A percentile compares a stretch with the other conserved stretches of the same genome.
phyloP scores from a whole-genome alignment of 345 rosid genomes.

The Lumnitzera racemosa region DNA sequence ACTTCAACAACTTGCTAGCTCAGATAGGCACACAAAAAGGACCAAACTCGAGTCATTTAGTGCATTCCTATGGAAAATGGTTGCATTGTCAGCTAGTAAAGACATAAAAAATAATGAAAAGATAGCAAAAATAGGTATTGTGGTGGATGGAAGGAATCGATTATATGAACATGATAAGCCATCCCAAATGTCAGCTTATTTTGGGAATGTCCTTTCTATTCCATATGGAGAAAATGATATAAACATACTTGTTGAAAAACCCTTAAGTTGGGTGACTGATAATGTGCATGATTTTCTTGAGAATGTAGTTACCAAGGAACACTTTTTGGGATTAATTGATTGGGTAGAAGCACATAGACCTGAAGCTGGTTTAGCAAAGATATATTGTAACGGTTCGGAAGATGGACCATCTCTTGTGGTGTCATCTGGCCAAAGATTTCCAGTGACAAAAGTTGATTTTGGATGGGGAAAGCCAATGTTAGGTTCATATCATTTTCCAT shows the following conservation, averaged over 20 bases:
- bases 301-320: constrained; percentile 37
- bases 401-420: constrained; percentile 61
- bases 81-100: constrained; percentile 20
- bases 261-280: constrained; percentile 48
- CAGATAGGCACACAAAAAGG: constrained; percentile 18
- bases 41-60: constrained; percentile 60
- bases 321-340: constrained; percentile 65
- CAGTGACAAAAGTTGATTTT: constrained; percentile 36
- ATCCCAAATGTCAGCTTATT: constrained; percentile 17
- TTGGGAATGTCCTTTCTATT: constrained; percentile 65
- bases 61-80: constrained; percentile 62
- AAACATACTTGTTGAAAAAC: constrained; percentile 28
- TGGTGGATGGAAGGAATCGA: constrained; percentile 60
- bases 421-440: constrained; percentile 62
- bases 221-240: constrained; percentile 40
- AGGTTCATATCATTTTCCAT: constrained; percentile 58
- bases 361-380: constrained; percentile 36
- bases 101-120: background rate
- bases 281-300: constrained; percentile 42
- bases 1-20: constrained; percentile 38
- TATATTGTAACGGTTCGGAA: constrained; percentile 27
- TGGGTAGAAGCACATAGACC: constrained; percentile 74
- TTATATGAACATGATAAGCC: constrained; percentile 8
- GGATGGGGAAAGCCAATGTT: constrained; percentile 50
- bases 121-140: constrained; percentile 42